Evolutionary conservation across 78 protist species (phyloP).

Genomic region (Guillardia theta): DNA sequence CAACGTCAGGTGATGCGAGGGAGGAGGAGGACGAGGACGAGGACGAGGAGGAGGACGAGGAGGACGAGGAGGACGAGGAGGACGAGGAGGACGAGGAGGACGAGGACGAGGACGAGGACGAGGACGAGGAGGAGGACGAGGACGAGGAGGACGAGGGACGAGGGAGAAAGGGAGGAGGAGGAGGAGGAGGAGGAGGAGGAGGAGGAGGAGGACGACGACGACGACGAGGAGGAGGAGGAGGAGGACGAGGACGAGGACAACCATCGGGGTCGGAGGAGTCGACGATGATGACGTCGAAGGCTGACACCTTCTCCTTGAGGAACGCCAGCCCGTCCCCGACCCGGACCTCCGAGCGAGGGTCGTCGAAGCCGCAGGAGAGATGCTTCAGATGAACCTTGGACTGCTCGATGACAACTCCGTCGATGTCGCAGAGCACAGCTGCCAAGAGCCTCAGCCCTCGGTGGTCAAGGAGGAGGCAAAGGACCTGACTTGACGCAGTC

Average conservation of each 20-base stretch:
- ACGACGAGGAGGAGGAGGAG: background rate
- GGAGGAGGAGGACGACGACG: background rate
- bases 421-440: constrained; percentile 28
- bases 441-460: background rate
- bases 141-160: no score
- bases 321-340: constrained; percentile 90
- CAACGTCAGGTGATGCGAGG: background rate
- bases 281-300: constrained; percentile 92
- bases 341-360: background rate
- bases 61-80: background rate
- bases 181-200: background rate
- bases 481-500: background rate
- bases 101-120: background rate
- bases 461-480: background rate
- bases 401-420: constrained; percentile 27
- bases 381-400: background rate
- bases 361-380: background rate
- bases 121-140: background rate
- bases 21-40: background rate
- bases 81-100: background rate
- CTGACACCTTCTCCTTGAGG: constrained; percentile 57
- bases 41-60: background rate
- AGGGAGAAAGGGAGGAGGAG: background rate
- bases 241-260: background rate
- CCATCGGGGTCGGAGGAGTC: constrained; percentile 84